A percentile compares a stretch with the other conserved stretches of the same genome.
Evolutionary conservation across 106 monocot species (phyloP).

Genomic region (Dioscorea dumetorum): DNA sequence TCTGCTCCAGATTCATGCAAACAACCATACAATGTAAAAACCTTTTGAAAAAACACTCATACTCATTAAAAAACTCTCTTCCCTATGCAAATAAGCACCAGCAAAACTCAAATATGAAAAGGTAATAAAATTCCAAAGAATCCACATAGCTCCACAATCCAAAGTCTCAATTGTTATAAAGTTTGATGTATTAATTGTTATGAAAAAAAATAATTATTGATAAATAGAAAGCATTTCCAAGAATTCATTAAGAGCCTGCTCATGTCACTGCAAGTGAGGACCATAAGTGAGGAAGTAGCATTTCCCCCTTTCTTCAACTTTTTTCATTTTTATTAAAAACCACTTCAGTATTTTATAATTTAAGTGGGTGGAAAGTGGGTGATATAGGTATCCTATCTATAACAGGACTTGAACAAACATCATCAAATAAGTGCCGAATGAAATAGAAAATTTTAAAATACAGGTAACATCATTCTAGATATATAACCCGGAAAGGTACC

Average conservation of each 20-base stretch:
- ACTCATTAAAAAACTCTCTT: background rate
- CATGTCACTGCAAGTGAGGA: too few species aligned
- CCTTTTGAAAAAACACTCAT: background rate
- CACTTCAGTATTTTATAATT: too few species aligned
- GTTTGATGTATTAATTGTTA: background rate
- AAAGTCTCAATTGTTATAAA: background rate
- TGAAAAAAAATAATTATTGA: background rate
- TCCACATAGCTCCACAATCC: background rate
- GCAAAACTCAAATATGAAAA: background rate
- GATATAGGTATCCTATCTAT: background rate
- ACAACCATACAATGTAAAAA: background rate
- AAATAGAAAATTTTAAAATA: background rate
- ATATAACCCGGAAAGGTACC: conserved; percentile 28
- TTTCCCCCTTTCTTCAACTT: too few species aligned
- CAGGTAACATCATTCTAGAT: background rate
- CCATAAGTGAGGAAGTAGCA: too few species aligned
- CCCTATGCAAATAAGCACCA: background rate
- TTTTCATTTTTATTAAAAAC: too few species aligned
- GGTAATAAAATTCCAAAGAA: background rate
- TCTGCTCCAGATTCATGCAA: conserved; percentile 22
- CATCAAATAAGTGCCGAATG: background rate
- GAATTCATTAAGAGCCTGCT: background rate
- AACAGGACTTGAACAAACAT: background rate
- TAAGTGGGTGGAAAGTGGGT: too few species aligned
- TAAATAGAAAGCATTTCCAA: background rate